Evolutionary conservation across 306 rosid genomes (phyloP).

Genomic region (Biancaea sappan): DNA sequence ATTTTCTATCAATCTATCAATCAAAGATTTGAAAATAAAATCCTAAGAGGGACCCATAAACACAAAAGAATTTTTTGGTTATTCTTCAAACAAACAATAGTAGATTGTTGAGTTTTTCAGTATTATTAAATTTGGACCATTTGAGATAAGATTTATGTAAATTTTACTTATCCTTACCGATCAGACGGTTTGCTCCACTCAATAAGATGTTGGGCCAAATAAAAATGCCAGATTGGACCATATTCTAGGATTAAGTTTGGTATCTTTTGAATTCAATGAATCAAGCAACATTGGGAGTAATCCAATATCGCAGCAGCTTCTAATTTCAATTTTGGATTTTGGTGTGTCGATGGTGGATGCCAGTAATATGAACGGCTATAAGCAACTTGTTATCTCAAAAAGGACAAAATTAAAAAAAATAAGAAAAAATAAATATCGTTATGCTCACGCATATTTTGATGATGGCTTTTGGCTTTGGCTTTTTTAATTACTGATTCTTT

Average conservation of each 20-base stretch:
- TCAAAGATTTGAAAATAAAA: not conserved
- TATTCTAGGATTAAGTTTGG: not conserved
- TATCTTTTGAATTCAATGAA: not conserved
- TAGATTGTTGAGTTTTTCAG: no score
- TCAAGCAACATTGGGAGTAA: not conserved
- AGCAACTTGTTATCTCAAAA: not conserved
- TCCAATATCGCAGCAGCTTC: not conserved
- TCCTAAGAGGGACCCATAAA: constrained; percentile 5
- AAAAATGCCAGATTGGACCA: no score
- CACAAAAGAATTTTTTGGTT: no score
- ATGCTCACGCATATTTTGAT: not conserved
- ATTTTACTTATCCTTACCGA: no score
- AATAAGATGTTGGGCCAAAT: no score
- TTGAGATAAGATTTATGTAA: no score
- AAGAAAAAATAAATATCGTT: not conserved
- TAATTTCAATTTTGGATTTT: not conserved
- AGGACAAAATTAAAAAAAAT: not conserved
- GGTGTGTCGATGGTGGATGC: constrained; percentile 4
- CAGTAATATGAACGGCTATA: constrained; percentile 16
- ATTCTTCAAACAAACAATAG: no score
- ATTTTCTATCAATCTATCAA: not conserved
- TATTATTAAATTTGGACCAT: no score
- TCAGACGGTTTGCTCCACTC: no score
- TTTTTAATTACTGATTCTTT: not conserved
- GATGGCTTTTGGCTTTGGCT: not conserved